Percentiles rank a stretch among this genome's conserved stretches.
Evolutionary conservation across 805 yeast genomes (phyloP).

Genomic region (Alloascoidea hylecoeti): DNA sequence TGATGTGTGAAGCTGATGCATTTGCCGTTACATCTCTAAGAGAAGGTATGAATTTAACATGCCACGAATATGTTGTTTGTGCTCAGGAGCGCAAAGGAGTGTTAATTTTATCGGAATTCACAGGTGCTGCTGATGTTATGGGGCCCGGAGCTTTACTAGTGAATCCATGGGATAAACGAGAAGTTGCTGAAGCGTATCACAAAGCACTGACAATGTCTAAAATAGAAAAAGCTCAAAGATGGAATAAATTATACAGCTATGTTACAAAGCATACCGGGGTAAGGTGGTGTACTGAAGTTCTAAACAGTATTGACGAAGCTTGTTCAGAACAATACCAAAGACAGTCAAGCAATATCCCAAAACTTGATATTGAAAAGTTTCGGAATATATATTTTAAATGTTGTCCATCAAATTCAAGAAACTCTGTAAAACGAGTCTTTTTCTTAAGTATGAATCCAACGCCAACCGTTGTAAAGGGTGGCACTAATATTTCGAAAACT

Average conservation of each 20-base stretch:
- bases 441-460: slow-evolving; percentile 37
- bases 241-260: slow-evolving; percentile 45
- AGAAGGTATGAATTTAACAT: slow-evolving; percentile 94
- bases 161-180: slow-evolving; percentile 81
- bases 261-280: slow-evolving; percentile 57
- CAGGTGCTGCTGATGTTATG: slow-evolving; percentile 82
- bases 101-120: slow-evolving; percentile 77
- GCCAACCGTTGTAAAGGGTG: slow-evolving; percentile 15
- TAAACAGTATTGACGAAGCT: slow-evolving; percentile 33
- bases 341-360: slow-evolving; percentile 15
- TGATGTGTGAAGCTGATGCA: slow-evolving; percentile 72
- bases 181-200: slow-evolving; percentile 49
- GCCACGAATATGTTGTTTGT: slow-evolving; percentile 73
- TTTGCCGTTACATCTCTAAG: slow-evolving; percentile 86
- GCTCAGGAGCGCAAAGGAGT: slow-evolving; percentile 52
- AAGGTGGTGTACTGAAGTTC: slow-evolving; percentile 54
- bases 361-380: slow-evolving; percentile 21
- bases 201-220: slow-evolving; percentile 49
- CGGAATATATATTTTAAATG: slow-evolving; percentile 16
- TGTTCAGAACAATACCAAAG: slow-evolving; percentile 36
- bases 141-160: slow-evolving; percentile 58
- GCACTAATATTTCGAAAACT: slow-evolving; percentile 15
- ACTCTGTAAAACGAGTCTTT: slow-evolving; percentile 28
- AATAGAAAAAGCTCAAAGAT: slow-evolving; percentile 43
- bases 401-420: slow-evolving; percentile 8